phyloP scores from a whole-genome alignment of 768 basidiomycete genomes.

The Gymnopilus junonius region DNA sequence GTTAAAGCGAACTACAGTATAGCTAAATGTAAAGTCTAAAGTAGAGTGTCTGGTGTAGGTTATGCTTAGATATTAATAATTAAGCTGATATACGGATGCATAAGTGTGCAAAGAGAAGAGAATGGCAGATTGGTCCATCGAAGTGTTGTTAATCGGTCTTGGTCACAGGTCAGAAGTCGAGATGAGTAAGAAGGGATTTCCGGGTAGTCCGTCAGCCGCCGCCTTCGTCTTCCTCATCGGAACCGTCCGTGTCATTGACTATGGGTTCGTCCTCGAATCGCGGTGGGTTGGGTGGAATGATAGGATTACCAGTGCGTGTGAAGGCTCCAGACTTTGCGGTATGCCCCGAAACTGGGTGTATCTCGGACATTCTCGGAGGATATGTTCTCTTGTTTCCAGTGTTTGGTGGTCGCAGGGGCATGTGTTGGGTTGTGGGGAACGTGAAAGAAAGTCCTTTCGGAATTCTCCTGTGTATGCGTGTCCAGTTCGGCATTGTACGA shows the following conservation, averaged over 20 bases:
- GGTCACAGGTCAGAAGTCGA: background rate
- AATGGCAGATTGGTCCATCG: background rate
- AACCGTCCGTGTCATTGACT: background rate
- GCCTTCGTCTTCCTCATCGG: background rate
- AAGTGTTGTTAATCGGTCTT: background rate
- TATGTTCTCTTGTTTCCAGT: slow-evolving; percentile 24
- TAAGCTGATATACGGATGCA: background rate
- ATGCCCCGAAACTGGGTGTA: background rate
- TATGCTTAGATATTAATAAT: background rate
- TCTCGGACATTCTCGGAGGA: background rate
- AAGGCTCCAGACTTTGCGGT: background rate
- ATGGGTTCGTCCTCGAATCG: background rate
- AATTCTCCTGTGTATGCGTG: slow-evolving; percentile 34
- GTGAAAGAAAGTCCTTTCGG: slow-evolving; percentile 19
- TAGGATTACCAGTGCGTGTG: background rate
- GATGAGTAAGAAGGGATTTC: background rate
- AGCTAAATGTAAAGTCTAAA: background rate
- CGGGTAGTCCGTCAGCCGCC: background rate
- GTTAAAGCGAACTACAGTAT: background rate
- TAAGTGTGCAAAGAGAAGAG: background rate
- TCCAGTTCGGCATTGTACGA: slow-evolving; percentile 29
- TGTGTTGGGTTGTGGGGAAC: slow-evolving; percentile 5
- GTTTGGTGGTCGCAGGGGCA: slow-evolving; percentile 29
- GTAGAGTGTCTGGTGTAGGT: background rate
- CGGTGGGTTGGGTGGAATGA: too few species aligned